Conservation (phyloP, 805 yeast species). For the Ogataea minuta region DNA sequence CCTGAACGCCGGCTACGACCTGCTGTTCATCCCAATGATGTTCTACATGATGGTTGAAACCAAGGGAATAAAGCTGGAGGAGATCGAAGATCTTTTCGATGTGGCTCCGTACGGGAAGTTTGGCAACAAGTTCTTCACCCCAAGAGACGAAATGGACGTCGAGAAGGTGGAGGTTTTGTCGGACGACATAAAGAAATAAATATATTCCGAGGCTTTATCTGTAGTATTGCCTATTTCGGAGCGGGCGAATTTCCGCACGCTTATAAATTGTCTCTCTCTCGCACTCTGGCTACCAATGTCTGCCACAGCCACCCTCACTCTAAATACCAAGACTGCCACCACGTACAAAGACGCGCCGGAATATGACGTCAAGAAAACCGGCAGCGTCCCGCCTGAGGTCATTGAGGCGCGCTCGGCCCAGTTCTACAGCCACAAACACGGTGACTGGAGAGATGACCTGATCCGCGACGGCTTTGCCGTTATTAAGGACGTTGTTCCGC, state of each 20-base stretch:
- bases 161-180: not conserved
- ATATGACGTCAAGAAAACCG: not conserved
- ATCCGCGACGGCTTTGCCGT: slow-evolving; percentile 32
- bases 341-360: not conserved
- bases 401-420: not conserved
- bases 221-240: not conserved
- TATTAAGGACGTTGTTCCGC: slow-evolving; percentile 31
- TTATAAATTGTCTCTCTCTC: not conserved
- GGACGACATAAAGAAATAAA: too few species aligned
- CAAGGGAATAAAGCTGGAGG: slow-evolving; percentile 24
- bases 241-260: not conserved
- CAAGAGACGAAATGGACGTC: not conserved
- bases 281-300: not conserved
- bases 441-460: slow-evolving; percentile 35
- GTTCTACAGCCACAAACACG: not conserved
- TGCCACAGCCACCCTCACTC: not conserved
- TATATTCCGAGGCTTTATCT: not conserved
- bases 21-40: slow-evolving; percentile 25
- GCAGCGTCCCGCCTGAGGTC: not conserved
- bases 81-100: slow-evolving; percentile 1
- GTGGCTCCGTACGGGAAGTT: slow-evolving; percentile 4
- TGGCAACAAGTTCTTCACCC: slow-evolving; percentile 1
- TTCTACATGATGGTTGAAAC: slow-evolving; percentile 34
- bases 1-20: slow-evolving; percentile 20
- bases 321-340: not conserved